Base-by-base conservation (phyloP, 2,329 filamentous ascomycete genomes). In the Aureobasidium namibiae region DNA sequence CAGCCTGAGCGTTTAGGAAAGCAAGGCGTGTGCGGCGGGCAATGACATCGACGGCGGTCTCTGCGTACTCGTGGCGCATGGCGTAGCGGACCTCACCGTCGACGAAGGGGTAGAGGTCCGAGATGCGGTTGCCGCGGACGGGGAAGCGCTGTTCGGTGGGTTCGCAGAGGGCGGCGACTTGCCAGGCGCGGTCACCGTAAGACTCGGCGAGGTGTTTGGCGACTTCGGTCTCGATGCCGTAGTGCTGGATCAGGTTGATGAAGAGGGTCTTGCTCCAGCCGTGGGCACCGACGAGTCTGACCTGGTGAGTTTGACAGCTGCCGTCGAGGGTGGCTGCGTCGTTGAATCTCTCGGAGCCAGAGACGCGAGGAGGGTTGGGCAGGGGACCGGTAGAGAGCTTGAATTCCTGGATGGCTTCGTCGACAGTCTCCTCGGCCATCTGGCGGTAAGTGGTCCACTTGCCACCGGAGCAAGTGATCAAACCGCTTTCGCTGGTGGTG, bases 381-480 rank as follows among this genome's bases (percentile, higher is more conserved):
- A 87, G 74, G 16, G 84, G 76, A 49, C 76, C 76, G 3, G 86
- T 75, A 56, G 79, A 71, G 36, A 94, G 80, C 9, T 77, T 75
- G 73, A 90, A 92, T 61, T 82, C 78, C 56, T 81, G 78, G 70
- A 94, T 81, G 10, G 90, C 88, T 67, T 88, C 86, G 67, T 95
- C 89, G 44, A 95, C 89, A 45, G 88, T 88, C 70, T 95, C 89
- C 74, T 95, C 89, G 23, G 90, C 89, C 90, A 95, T 95, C 73
- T 95, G 89, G 60, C 90, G 86, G 75, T 95, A 95, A 1, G 90
- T 95, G 2, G 90, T 95, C 90, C 90, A 95, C 75, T 95, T 95
- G 49, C 90, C 90, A 65, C 90, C 90, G 29, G 89, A 89, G 68
- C 89, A 92, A 34, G 90, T 95, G 64, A 95, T 76, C 21, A 95